These are phyloP conservation scores for Helianthus annuus DNA, from an alignment of 129 eudicot species.

Conservation along the genomic window DNA sequence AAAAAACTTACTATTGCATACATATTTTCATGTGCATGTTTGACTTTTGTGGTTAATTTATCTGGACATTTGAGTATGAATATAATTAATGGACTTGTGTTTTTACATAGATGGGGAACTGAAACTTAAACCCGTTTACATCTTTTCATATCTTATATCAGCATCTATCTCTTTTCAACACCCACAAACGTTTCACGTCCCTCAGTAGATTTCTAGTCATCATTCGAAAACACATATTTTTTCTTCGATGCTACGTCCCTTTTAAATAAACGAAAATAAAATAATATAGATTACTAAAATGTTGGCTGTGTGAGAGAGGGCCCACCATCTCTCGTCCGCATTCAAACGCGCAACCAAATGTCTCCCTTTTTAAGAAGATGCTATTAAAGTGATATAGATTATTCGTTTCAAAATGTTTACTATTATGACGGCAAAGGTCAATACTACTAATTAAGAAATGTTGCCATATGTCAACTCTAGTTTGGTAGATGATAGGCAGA, in stretches of 20 bases:
- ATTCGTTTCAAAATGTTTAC: too few relatives aligned
- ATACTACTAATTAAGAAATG: not conserved
- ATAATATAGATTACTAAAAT: too few relatives aligned
- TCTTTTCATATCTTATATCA: not conserved
- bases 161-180: too few relatives aligned
- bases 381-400: too few relatives aligned
- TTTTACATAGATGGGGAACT: not conserved
- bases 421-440: constrained; percentile 12
- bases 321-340: not conserved
- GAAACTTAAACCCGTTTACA: not conserved
- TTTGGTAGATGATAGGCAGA: not conserved
- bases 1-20: too few relatives aligned
- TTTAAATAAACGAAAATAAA: too few relatives aligned
- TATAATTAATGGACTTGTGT: not conserved
- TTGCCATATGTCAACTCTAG: constrained; percentile 18
- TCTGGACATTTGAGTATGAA: constrained; percentile 6
- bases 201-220: too few relatives aligned
- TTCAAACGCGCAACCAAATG: too few relatives aligned
- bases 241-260: too few relatives aligned
- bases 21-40: constrained; percentile 13
- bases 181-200: too few relatives aligned
- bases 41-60: constrained; percentile 13
- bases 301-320: too few relatives aligned
- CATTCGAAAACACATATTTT: too few relatives aligned
- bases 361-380: not conserved